Conservation (phyloP, 2,329 filamentous ascomycete genomes). For the Mycocentrospora acerina region DNA sequence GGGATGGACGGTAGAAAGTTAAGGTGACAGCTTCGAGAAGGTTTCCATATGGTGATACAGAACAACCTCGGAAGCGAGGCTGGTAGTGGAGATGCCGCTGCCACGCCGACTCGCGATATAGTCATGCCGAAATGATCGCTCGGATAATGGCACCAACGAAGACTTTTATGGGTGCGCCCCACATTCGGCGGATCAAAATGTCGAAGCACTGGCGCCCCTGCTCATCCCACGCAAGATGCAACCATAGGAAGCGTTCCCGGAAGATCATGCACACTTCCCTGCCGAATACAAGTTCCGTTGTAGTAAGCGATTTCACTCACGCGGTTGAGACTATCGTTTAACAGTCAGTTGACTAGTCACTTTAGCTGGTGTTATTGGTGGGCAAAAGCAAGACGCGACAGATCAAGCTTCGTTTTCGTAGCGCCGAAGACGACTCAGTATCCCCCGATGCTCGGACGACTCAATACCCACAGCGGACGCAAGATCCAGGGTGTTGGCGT, state of each 20-base stretch:
- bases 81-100: conserved; percentile 21
- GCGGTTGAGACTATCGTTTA: too few relatives aligned
- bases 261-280: conserved; percentile 38
- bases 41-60: conserved; percentile 5
- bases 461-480: conserved; percentile 23
- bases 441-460: conserved; percentile 22
- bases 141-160: conserved; percentile 21
- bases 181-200: conserved; percentile 24
- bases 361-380: neutral
- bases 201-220: conserved; percentile 33
- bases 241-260: conserved; percentile 30
- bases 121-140: conserved; percentile 31
- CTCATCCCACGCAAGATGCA: conserved; percentile 26
- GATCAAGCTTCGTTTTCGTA: conserved; percentile 1
- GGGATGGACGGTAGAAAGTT: neutral
- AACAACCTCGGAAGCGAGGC: conserved; percentile 12
- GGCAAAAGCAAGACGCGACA: conserved; percentile 11
- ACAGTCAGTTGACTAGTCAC: too few relatives aligned
- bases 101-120: conserved; percentile 22
- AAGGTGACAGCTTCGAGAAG: conserved; percentile 2
- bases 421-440: conserved; percentile 3
- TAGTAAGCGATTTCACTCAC: too few relatives aligned
- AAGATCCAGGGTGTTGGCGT: conserved; percentile 31
- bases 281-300: conserved; percentile 18
- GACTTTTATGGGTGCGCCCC: conserved; percentile 23